Conservation (phyloP, 2,329 filamentous ascomycete species). For the Fusarium illudens region DNA sequence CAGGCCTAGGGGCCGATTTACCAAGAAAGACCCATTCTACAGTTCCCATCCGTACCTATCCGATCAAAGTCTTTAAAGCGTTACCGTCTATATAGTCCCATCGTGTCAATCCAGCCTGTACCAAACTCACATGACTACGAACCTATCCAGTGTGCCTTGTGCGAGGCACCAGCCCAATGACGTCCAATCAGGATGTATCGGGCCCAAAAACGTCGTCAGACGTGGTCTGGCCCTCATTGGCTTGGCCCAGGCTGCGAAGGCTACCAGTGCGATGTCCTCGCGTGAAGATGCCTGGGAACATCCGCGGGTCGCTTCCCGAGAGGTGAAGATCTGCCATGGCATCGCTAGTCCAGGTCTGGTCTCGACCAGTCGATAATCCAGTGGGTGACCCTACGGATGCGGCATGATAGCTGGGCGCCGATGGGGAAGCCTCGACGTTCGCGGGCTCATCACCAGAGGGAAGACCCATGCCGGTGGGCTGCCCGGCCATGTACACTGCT, state of each 20-base stretch:
- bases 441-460: conserved; percentile 5
- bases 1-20: neutral
- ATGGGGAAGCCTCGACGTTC: conserved; percentile 20
- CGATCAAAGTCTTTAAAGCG: neutral
- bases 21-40: conserved; percentile 1
- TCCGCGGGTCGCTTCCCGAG: conserved; percentile 69
- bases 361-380: conserved; percentile 38
- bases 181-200: conserved; percentile 5
- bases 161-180: neutral
- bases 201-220: conserved; percentile 30
- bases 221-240: conserved; percentile 32
- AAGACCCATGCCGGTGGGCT: conserved; percentile 1
- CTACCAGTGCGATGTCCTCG: conserved; percentile 57
- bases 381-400: conserved; percentile 32
- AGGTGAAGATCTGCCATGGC: conserved; percentile 56
- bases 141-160: neutral
- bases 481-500: conserved; percentile 18
- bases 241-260: conserved; percentile 43
- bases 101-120: neutral
- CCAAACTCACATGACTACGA: neutral
- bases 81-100: neutral
- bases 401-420: conserved; percentile 15
- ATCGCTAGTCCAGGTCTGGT: conserved; percentile 51
- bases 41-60: neutral
- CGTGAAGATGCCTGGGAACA: conserved; percentile 76